phyloP scores from a whole-genome alignment of 2,329 filamentous ascomycete genomes.

The Alternaria ventricosa region DNA sequence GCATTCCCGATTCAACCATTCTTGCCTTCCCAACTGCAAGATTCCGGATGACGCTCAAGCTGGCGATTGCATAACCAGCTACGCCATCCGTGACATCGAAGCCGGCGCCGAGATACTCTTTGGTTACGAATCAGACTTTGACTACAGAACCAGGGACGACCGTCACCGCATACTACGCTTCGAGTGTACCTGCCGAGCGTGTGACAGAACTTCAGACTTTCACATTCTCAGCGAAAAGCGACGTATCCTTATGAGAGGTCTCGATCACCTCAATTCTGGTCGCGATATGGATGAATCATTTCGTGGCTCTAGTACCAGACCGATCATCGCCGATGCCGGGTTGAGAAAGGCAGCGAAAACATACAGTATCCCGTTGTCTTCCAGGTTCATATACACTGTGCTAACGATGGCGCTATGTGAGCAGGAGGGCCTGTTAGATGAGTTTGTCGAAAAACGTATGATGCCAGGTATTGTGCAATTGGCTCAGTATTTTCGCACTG shows the following conservation, averaged over 20 bases:
- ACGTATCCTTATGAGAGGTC: background rate
- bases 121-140: conserved; percentile 10
- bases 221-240: conserved; percentile 13
- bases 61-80: background rate
- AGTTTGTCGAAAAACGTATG: conserved; percentile 3
- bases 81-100: conserved; percentile 6
- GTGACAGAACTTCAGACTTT: background rate
- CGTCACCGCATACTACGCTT: background rate
- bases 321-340: background rate
- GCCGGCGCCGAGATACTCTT: conserved; percentile 11
- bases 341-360: background rate
- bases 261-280: background rate
- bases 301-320: background rate
- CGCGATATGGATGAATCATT: background rate
- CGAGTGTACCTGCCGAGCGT: background rate
- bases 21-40: conserved; percentile 12
- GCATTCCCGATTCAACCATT: conserved; percentile 12
- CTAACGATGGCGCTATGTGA: conserved; percentile 1
- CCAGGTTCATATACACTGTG: conserved; percentile 4
- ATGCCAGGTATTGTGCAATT: background rate
- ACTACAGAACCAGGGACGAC: conserved; percentile 4
- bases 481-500: background rate
- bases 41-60: background rate
- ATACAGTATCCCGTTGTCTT: background rate
- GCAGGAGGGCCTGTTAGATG: conserved; percentile 4